Evolutionary conservation across 2,329 filamentous ascomycete species (phyloP).

Genomic region (Trichoderma arundinaceum): DNA sequence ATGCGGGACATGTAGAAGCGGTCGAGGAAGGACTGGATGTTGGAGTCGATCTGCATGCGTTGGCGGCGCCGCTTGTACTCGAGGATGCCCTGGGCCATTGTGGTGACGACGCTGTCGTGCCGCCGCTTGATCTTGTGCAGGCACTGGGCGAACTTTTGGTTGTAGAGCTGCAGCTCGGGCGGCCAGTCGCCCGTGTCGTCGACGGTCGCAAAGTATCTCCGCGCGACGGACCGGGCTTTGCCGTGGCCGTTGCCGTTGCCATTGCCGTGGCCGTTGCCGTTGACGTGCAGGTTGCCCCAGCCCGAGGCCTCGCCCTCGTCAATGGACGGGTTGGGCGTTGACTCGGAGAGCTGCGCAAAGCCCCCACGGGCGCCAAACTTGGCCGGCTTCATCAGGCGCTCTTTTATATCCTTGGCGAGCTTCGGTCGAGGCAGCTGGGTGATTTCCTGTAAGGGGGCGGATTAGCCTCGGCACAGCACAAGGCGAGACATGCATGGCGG

Average conservation of each 20-base stretch:
- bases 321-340: conserved; percentile 89
- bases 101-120: conserved; percentile 97
- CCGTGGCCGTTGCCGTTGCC: conserved; percentile 47
- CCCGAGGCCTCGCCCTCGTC: conserved; percentile 79
- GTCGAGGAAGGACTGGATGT: conserved; percentile 96
- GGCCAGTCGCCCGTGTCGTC: conserved; percentile 92
- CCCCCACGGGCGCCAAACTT: conserved; percentile 62
- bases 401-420: conserved; percentile 75
- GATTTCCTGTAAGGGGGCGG: conserved; percentile 72
- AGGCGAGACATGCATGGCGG: not conserved
- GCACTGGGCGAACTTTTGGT: conserved; percentile 85
- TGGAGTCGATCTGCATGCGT: conserved; percentile 97
- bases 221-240: conserved; percentile 56
- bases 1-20: conserved; percentile 99
- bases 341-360: conserved; percentile 76
- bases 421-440: conserved; percentile 81
- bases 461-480: conserved; percentile 1
- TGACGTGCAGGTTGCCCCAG: conserved; percentile 52
- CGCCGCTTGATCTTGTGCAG: conserved; percentile 93
- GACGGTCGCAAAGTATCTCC: conserved; percentile 84
- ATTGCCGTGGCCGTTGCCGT: conserved; percentile 52
- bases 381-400: conserved; percentile 74
- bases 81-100: conserved; percentile 95
- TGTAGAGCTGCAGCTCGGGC: conserved; percentile 91
- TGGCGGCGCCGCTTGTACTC: conserved; percentile 97